Conservation (phyloP, 2,329 filamentous ascomycete genomes). For the Pseudocercospora fijiensis region DNA sequence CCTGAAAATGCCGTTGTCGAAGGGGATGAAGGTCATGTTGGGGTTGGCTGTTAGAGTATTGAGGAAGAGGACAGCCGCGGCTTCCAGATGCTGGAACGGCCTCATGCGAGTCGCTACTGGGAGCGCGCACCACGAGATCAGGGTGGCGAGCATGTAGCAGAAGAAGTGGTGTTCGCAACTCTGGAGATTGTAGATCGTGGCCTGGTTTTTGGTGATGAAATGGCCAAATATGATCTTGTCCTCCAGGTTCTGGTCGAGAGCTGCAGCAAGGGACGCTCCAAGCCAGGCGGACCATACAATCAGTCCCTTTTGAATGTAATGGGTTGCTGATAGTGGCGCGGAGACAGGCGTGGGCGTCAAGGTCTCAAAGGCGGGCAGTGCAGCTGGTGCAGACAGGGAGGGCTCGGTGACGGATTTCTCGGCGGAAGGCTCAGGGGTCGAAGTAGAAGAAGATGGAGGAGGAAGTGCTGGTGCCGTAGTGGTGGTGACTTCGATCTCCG, state of each 20-base stretch:
- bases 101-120: not conserved
- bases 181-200: not conserved
- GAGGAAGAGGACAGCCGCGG: not conserved
- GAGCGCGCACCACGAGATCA: not conserved
- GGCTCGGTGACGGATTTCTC: too few species aligned
- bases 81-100: not conserved
- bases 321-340: too few species aligned
- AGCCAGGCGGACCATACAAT: not conserved
- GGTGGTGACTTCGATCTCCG: too few species aligned
- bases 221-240: not conserved
- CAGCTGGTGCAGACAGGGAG: too few species aligned
- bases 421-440: too few species aligned
- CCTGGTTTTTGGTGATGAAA: not conserved
- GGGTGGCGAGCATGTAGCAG: conserved; percentile 1
- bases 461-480: too few species aligned
- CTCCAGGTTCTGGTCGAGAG: not conserved
- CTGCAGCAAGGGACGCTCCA: not conserved
- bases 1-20: not conserved
- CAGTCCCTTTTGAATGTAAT: too few species aligned
- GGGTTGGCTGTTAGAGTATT: not conserved
- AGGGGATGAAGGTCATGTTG: not conserved
- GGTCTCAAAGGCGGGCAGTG: too few species aligned
- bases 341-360: too few species aligned
- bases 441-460: too few species aligned
- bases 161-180: not conserved